A percentile compares a stretch with the other conserved stretches of the same genome.
Conservation (phyloP, 495 filamentous ascomycete species). For the Monascus purpureus region DNA sequence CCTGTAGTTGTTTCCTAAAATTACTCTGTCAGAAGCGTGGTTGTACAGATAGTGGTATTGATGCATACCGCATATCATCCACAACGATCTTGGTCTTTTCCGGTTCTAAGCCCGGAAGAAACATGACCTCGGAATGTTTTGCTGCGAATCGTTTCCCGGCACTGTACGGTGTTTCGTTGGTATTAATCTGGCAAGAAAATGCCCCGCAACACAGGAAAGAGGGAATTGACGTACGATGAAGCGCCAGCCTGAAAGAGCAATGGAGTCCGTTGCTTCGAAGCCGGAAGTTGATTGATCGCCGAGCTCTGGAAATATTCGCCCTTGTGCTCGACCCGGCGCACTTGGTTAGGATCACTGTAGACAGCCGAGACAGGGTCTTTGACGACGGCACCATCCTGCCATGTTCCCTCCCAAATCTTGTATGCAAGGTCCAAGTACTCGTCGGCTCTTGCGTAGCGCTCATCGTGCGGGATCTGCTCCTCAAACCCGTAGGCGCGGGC, state of each 20-base stretch:
- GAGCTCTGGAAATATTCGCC: constrained; percentile 53
- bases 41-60: no score
- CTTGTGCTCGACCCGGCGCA: constrained; percentile 51
- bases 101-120: constrained; percentile 34
- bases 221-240: no score
- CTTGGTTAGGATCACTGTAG: constrained; percentile 42
- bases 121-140: constrained; percentile 41
- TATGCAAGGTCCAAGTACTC: constrained; percentile 58
- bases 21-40: no score
- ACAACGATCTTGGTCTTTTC: constrained; percentile 30
- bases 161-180: no score
- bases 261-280: constrained; percentile 50
- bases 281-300: constrained; percentile 50
- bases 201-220: no score
- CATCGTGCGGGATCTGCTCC: constrained; percentile 48
- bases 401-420: constrained; percentile 53
- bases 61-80: no score
- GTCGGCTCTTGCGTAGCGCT: constrained; percentile 51
- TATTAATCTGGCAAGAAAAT: no score
- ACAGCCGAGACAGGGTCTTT: constrained; percentile 24
- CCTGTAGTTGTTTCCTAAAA: constrained; percentile 30
- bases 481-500: constrained; percentile 44
- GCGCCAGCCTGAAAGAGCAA: constrained; percentile 52
- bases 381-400: constrained; percentile 49
- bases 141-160: constrained; percentile 51